phyloP scores from a whole-genome alignment of 371 early-diverging fungal genomes.

The Mucor racemosus region DNA sequence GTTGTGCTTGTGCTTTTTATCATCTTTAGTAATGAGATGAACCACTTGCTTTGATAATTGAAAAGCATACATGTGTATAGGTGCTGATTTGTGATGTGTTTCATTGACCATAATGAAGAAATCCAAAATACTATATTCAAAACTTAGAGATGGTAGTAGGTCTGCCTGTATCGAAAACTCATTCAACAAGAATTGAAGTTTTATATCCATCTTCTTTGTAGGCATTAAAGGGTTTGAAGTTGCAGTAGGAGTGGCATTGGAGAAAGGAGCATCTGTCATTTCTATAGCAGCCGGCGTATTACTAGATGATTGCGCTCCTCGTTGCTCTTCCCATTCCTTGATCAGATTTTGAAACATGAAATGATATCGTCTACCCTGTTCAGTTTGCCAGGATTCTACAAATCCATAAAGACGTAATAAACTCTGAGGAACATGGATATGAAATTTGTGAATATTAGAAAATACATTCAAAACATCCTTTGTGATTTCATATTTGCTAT shows the following conservation, averaged over 20 bases:
- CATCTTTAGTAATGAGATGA: constrained; percentile 52
- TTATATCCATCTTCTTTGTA: constrained; percentile 50
- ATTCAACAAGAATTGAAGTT: constrained; percentile 68
- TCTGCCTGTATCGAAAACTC: constrained; percentile 65
- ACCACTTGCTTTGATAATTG: constrained; percentile 64
- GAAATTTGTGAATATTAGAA: constrained; percentile 59
- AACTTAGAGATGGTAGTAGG: constrained; percentile 68
- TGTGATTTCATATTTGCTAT: constrained; percentile 18
- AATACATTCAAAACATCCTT: constrained; percentile 60
- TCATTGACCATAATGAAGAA: constrained; percentile 62
- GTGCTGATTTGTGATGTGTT: constrained; percentile 32
- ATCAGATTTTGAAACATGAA: constrained; percentile 76
- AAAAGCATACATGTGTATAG: constrained; percentile 53
- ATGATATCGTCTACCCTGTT: constrained; percentile 74
- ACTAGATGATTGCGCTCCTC: constrained; percentile 18
- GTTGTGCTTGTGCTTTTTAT: constrained; percentile 4
- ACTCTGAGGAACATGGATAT: constrained; percentile 73
- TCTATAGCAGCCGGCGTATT: neutral
- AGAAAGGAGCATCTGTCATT: neutral
- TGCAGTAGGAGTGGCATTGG: neutral
- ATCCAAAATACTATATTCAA: constrained; percentile 64
- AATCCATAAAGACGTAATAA: constrained; percentile 79
- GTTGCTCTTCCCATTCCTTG: constrained; percentile 71
- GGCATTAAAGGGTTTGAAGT: neutral
- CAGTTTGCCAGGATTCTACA: constrained; percentile 82